These are phyloP conservation scores for Kernera saxatilis DNA, from an alignment of 345 rosid species.

Conservation along the genomic window DNA sequence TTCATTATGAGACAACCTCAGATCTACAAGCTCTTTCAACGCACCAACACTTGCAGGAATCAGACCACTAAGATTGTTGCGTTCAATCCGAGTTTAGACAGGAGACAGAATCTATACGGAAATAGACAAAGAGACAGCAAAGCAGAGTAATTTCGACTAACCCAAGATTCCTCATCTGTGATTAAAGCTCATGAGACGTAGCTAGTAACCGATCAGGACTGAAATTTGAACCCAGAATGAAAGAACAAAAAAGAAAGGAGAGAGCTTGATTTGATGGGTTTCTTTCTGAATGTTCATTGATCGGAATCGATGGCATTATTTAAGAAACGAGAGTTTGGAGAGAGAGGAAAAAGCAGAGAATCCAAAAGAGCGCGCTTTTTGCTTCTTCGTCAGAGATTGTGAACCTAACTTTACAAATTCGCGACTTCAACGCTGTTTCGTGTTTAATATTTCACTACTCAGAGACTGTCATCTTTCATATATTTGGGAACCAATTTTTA, in stretches of 20 bases:
- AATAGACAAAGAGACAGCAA: conserved; percentile 6
- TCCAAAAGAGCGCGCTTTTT: conserved; percentile 9
- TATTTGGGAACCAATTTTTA: too few relatives aligned
- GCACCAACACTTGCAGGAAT: conserved; percentile 53
- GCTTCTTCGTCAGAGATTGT: conserved; percentile 4
- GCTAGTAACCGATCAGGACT: neutral
- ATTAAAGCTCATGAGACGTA: neutral
- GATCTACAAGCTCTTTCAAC: conserved; percentile 30
- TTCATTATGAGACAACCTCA: conserved; percentile 36
- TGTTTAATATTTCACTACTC: neutral
- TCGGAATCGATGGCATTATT: neutral
- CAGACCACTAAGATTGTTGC: conserved; percentile 49
- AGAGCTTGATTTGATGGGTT: neutral
- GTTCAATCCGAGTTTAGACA: conserved; percentile 37
- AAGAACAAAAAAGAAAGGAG: neutral
- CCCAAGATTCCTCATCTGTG: conserved; percentile 15
- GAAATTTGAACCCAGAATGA: neutral
- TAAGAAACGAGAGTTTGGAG: conserved; percentile 3
- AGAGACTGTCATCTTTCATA: neutral
- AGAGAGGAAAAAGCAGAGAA: neutral
- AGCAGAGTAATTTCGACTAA: neutral
- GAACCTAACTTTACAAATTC: neutral
- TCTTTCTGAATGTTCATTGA: neutral
- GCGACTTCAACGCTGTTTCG: conserved; percentile 15
- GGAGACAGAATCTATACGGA: conserved; percentile 8